Base-by-base conservation (phyloP, 2,329 filamentous ascomycete species). In the Fusarium anthophilum region DNA sequence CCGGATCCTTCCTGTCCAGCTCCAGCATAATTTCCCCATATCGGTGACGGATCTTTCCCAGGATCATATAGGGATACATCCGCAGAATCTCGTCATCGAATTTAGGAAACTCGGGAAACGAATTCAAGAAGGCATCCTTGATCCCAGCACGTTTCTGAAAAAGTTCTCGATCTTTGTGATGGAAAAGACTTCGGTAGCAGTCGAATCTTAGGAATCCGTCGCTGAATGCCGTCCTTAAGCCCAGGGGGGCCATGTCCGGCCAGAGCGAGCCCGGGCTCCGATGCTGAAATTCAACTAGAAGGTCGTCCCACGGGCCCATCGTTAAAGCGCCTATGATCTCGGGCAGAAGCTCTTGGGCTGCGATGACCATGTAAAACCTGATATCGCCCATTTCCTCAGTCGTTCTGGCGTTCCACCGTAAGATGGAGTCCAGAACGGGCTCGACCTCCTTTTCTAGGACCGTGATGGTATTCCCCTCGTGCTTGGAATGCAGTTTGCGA, bases 91-190 rank as follows among this genome's bases (percentile, higher is more conserved):
- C 0, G 8, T 48, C 26, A 6, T 48, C 20, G 45, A 48, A 48
- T 17, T 0, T 48, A 6, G 45, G 26, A 17, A 48, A 30, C 20
- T 8, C 0, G 10, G 45, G 26, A 12, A 48, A n/a, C 1, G 45
- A n/a, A 8, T 30, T 2, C 45, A 48, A 17, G 20, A 48, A 48
- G 13, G 4, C 14, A 30, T 30, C 26, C 3, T 30, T 48, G 14
- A 48, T n/a, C 0, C 13, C 13, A 11, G 6, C 5, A 0, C 13
- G 26, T 3, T 30, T 14, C 20, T 15, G 26, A 2, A 48, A 22
- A 0, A 30, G 45, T 0, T 5, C 18, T 22, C 2, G 20, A 2
- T 11, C 13, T 15, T 48, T 22, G 45, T n/a, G 14, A 0, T 30
- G 5, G 6, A 48, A 48, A 1, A 30, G 1, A 0, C 7, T 30